Percentiles rank a stretch among this genome's conserved stretches.
Evolutionary conservation across 805 yeast genomes (phyloP).

Genomic region (Zygosaccharomyces kombuchaensis): DNA sequence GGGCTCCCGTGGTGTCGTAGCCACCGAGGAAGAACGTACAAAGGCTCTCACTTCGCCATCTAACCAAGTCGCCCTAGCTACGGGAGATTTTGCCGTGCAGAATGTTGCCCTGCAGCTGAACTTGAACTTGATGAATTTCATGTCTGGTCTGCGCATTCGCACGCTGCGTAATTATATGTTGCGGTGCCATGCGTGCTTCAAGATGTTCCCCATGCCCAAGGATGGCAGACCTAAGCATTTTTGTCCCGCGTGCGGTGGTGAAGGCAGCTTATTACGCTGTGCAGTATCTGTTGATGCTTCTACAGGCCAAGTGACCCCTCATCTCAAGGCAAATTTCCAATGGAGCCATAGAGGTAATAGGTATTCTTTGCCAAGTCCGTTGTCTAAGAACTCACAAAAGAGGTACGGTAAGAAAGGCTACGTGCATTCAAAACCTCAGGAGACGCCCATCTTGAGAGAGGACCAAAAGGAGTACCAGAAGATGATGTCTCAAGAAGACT

Average conservation of each 20-base stretch:
- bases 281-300: conserved; percentile 77
- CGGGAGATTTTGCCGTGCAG: conserved; percentile 97
- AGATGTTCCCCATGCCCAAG: conserved; percentile 70
- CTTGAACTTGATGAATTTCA: conserved; percentile 74
- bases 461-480: conserved; percentile 92
- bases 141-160: conserved; percentile 79
- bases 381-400: conserved; percentile 68
- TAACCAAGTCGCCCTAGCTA: conserved; percentile 79
- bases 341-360: conserved; percentile 89
- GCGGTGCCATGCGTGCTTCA: conserved; percentile 96
- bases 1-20: conserved; percentile 37
- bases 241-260: conserved; percentile 93
- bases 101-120: conserved; percentile 92
- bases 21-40: conserved; percentile 26
- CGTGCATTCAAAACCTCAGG: conserved; percentile 63
- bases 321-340: conserved; percentile 83
- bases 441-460: conserved; percentile 61
- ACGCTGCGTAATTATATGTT: conserved; percentile 88
- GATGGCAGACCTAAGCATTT: conserved; percentile 77
- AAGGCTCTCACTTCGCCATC: conserved; percentile 27
- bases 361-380: conserved; percentile 82
- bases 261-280: conserved; percentile 76
- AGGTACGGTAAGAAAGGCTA: conserved; percentile 74
- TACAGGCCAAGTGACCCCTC: conserved; percentile 82
- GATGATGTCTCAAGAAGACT: conserved; percentile 81